Conservation (phyloP, 768 basidiomycete species). For the Amanita muscaria region DNA sequence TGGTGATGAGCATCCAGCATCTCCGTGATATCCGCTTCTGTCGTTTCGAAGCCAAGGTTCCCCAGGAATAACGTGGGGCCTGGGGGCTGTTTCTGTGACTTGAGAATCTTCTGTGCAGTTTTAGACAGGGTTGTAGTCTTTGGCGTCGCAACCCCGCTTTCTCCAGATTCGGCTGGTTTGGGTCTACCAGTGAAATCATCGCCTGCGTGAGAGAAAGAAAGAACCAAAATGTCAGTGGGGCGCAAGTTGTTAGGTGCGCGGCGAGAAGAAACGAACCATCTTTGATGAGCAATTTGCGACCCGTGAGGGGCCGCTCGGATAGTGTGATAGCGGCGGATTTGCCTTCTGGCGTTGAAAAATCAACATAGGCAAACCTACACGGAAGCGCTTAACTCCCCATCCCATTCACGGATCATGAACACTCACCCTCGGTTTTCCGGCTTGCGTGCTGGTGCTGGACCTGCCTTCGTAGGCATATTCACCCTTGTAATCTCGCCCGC, state of each 20-base stretch:
- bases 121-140: conserved; percentile 49
- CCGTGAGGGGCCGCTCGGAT: conserved; percentile 77
- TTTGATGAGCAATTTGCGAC: conserved; percentile 88
- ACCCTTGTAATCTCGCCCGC: conserved; percentile 63
- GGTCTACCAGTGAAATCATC: conserved; percentile 69
- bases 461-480: conserved; percentile 75
- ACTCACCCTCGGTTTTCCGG: conserved; percentile 76
- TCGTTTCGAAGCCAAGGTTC: conserved; percentile 88
- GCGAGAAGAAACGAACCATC: conserved; percentile 43
- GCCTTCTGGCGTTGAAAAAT: conserved; percentile 73
- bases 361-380: conserved; percentile 89
- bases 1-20: conserved; percentile 63
- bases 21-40: conserved; percentile 63
- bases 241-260: neutral
- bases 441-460: conserved; percentile 36
- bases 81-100: conserved; percentile 72
- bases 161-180: conserved; percentile 27
- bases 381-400: no score
- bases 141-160: conserved; percentile 17
- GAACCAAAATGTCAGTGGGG: neutral
- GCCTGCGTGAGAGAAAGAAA: conserved; percentile 32
- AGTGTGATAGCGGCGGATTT: conserved; percentile 68
- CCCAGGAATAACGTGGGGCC: conserved; percentile 87
- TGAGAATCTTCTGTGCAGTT: conserved; percentile 69
- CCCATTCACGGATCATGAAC: no score